Percentiles rank a stretch among this genome's conserved stretches.
Conservation (phyloP, 345 rosid species). For the Citrus unshiu region DNA sequence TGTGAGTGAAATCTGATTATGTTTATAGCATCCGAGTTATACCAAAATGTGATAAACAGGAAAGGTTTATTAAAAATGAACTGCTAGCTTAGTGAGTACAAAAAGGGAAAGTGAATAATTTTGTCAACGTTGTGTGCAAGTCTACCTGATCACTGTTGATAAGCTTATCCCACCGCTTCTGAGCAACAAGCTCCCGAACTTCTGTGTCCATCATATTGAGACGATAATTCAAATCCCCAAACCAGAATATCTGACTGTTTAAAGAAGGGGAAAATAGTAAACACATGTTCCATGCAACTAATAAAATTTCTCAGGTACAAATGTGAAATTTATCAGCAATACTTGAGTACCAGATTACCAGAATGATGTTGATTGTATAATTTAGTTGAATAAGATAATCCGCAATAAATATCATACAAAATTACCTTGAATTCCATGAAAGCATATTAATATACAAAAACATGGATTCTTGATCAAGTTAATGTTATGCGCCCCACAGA, state of each 20-base stretch:
- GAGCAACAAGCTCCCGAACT: slow-evolving; percentile 70
- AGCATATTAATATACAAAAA: background rate
- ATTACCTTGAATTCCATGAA: background rate
- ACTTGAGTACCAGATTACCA: background rate
- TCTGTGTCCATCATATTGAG: slow-evolving; percentile 71
- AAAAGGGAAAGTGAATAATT: background rate
- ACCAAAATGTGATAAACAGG: background rate
- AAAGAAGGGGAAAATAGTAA: slow-evolving; percentile 15
- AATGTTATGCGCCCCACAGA: too few species aligned
- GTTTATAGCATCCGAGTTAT: background rate
- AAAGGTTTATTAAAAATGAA: background rate
- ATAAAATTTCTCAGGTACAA: background rate
- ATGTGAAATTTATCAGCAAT: background rate
- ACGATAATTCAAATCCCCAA: slow-evolving; percentile 96
- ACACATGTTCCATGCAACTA: background rate
- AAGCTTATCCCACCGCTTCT: slow-evolving; percentile 77
- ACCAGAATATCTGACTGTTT: slow-evolving; percentile 93
- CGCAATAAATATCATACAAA: background rate
- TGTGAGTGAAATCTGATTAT: background rate
- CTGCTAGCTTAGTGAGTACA: background rate
- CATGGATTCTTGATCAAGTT: too few species aligned
- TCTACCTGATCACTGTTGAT: slow-evolving; percentile 76
- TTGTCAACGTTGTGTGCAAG: background rate
- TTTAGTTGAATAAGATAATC: background rate
- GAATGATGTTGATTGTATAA: too few species aligned